Percentiles rank a stretch among this genome's conserved stretches.
phyloP scores from a whole-genome alignment of 495 filamentous ascomycete species.

The Aspergillus incahuasiensis region DNA sequence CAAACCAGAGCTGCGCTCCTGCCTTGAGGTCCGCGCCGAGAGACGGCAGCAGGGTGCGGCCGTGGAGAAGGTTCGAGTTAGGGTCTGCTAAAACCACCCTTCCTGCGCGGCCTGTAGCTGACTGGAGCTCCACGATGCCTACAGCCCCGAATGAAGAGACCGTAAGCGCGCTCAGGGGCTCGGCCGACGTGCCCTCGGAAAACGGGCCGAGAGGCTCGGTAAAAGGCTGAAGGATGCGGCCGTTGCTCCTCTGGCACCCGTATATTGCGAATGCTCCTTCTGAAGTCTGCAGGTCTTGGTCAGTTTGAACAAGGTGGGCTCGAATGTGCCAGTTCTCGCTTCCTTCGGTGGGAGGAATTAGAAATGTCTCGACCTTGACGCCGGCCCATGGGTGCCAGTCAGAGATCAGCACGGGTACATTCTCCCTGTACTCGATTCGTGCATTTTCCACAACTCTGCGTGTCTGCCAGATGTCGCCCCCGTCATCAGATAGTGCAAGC shows the following conservation, averaged over 20 bases:
- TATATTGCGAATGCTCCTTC: conserved; percentile 70
- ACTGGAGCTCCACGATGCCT: conserved; percentile 59
- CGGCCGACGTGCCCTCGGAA: conserved; percentile 53
- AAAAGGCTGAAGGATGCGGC: conserved; percentile 54
- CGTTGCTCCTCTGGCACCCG: conserved; percentile 53
- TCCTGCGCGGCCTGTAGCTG: conserved; percentile 40
- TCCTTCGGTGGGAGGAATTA: conserved; percentile 52
- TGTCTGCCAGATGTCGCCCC: conserved; percentile 75
- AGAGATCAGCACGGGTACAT: conserved; percentile 55
- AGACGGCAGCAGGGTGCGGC: conserved; percentile 65
- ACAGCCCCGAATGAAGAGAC: conserved; percentile 63
- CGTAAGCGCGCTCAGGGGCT: conserved; percentile 51
- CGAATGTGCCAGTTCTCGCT: conserved; percentile 66
- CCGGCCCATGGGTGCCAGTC: conserved; percentile 64
- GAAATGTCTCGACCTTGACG: conserved; percentile 57
- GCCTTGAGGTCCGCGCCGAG: conserved; percentile 37
- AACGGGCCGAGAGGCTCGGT: conserved; percentile 26
- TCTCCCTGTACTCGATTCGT: conserved; percentile 47
- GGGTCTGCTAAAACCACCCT: conserved; percentile 68
- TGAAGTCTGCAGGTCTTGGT: conserved; percentile 57
- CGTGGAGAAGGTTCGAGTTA: conserved; percentile 70
- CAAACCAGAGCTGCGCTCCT: conserved; percentile 41
- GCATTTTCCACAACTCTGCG: conserved; percentile 56
- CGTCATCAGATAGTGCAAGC: conserved; percentile 72
- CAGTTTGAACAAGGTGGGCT: conserved; percentile 54